Evolutionary conservation across 169 alveolate genomes (phyloP).

Genomic region (Plasmodium adleri): DNA sequence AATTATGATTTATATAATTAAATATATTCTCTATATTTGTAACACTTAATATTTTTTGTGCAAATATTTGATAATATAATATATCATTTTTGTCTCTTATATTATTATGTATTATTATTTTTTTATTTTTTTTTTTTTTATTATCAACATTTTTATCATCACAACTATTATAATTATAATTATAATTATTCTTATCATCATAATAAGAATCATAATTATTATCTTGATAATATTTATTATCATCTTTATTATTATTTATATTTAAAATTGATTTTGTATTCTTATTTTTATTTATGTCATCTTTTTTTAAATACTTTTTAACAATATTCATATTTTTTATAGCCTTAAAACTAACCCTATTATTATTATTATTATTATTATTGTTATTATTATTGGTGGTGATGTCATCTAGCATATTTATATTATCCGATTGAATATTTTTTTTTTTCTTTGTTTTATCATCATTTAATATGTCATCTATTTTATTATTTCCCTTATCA

Average conservation of each 20-base stretch:
- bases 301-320: no score
- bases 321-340: no score
- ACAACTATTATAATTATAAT: background rate
- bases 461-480: background rate
- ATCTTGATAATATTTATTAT: background rate
- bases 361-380: no score
- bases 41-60: conserved; percentile 35
- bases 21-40: conserved; percentile 49
- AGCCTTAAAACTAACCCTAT: no score
- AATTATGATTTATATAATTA: conserved; percentile 49
- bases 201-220: no score
- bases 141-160: background rate
- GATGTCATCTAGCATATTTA: background rate
- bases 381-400: background rate
- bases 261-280: no score
- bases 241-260: no score
- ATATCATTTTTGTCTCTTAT: background rate
- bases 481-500: background rate
- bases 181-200: no score
- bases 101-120: background rate
- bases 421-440: background rate
- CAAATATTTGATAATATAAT: conserved; percentile 6
- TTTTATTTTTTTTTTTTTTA: background rate
- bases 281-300: no score
- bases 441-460: background rate